A percentile compares a stretch with the other conserved stretches of the same genome.
phyloP scores from a whole-genome alignment of 805 yeast species.

The Candida tallmaniae region DNA sequence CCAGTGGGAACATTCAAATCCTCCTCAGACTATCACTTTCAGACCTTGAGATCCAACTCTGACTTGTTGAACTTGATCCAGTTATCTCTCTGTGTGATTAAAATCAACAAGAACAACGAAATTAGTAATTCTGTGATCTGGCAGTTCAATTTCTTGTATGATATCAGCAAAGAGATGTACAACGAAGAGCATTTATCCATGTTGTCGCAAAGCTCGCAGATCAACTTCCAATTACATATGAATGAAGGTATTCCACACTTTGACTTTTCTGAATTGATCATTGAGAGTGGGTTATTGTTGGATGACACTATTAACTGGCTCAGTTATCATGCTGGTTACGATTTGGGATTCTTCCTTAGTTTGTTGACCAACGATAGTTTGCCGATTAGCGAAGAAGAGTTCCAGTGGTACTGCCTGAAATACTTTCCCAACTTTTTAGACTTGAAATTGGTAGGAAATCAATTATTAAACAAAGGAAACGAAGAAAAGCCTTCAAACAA shows the following conservation, averaged over 20 bases:
- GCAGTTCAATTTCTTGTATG: constrained; percentile 92
- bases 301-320: constrained; percentile 76
- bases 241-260: constrained; percentile 72
- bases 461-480: constrained; percentile 21
- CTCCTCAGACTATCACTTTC: constrained; percentile 91
- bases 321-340: constrained; percentile 91
- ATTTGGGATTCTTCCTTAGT: constrained; percentile 82
- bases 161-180: constrained; percentile 74
- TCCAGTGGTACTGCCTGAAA: constrained; percentile 60
- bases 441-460: constrained; percentile 53
- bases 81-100: constrained; percentile 44
- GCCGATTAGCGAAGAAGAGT: constrained; percentile 79
- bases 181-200: constrained; percentile 80
- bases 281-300: constrained; percentile 80
- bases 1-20: constrained; percentile 92
- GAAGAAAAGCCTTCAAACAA: constrained; percentile 22
- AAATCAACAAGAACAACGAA: constrained; percentile 29
- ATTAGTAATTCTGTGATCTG: constrained; percentile 81
- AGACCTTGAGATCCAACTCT: constrained; percentile 86
- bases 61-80: constrained; percentile 85
- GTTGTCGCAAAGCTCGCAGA: constrained; percentile 69
- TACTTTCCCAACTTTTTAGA: constrained; percentile 84
- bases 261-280: constrained; percentile 78
- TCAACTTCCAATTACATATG: constrained; percentile 73
- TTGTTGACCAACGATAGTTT: constrained; percentile 68